Conservation (phyloP, 2,329 filamentous ascomycete genomes). For the Paracamarosporium sp. region DNA sequence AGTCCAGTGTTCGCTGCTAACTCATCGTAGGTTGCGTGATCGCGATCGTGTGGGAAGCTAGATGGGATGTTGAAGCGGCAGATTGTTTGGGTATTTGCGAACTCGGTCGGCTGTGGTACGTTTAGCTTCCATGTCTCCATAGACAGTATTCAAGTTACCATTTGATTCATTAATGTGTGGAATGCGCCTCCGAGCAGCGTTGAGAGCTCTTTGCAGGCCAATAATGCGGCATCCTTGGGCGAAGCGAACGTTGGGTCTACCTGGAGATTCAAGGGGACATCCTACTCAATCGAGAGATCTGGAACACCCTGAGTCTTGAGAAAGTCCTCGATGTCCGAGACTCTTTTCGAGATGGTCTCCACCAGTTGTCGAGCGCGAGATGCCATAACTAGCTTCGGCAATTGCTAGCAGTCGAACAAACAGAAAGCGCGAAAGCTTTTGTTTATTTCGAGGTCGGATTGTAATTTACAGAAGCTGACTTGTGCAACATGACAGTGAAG, state of each 20-base stretch:
- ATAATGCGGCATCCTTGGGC: constrained; percentile 4
- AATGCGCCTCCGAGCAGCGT: constrained; percentile 6
- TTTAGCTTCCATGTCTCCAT: background rate
- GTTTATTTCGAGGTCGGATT: background rate
- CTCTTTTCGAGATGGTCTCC: background rate
- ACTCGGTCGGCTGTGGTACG: background rate
- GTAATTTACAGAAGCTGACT: background rate
- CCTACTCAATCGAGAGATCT: constrained; percentile 8
- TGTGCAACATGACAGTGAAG: background rate
- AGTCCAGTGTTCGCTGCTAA: constrained; percentile 1
- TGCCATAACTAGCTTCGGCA: background rate
- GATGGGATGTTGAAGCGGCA: constrained; percentile 14
- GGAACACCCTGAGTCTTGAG: constrained; percentile 4
- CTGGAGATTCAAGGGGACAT: constrained; percentile 4
- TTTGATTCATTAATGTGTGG: background rate
- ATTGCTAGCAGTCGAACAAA: background rate
- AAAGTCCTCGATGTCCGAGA: constrained; percentile 3
- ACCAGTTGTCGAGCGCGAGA: constrained; percentile 1
- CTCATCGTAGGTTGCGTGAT: constrained; percentile 6
- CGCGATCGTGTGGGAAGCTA: background rate
- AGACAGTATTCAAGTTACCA: background rate
- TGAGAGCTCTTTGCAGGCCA: constrained; percentile 9
- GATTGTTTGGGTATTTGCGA: constrained; percentile 9
- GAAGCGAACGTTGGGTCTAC: background rate
- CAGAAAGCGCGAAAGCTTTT: background rate